phyloP scores from a whole-genome alignment of 768 basidiomycete genomes.

The Pholiota molesta region DNA sequence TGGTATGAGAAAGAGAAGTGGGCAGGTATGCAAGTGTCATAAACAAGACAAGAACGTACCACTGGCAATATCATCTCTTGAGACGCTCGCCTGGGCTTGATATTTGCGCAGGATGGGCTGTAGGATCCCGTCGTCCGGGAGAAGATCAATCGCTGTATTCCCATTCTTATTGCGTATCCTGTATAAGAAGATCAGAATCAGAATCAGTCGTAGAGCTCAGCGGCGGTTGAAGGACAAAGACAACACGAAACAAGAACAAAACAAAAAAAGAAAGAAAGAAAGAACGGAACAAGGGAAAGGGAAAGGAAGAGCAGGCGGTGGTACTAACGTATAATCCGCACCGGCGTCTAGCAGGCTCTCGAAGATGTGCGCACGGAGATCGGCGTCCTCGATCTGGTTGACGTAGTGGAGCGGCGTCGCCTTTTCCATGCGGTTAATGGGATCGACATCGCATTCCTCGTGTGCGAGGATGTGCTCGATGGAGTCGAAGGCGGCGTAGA shows the following conservation, averaged over 20 bases:
- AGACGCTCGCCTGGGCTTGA: conserved; percentile 53
- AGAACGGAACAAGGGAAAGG: no score
- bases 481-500: conserved; percentile 59
- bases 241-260: no score
- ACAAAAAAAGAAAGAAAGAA: no score
- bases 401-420: conserved; percentile 85
- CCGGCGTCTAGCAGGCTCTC: conserved; percentile 78
- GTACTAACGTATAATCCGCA: conserved; percentile 64
- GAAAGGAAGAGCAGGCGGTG: no score
- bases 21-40: not conserved
- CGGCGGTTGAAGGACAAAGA: not conserved
- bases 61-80: conserved; percentile 63
- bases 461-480: conserved; percentile 74
- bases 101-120: conserved; percentile 53
- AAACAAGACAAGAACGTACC: conserved; percentile 48
- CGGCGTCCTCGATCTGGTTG: conserved; percentile 54
- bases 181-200: not conserved
- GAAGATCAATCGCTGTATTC: conserved; percentile 54
- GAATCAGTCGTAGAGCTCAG: not conserved
- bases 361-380: conserved; percentile 56
- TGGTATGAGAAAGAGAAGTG: conserved; percentile 1
- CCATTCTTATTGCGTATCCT: conserved; percentile 79
- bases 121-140: conserved; percentile 59
- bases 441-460: conserved; percentile 83
- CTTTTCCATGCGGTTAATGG: conserved; percentile 65